phyloP scores from a whole-genome alignment of 192 early-diverging fungal species.

The Coemansia guatemalensis region DNA sequence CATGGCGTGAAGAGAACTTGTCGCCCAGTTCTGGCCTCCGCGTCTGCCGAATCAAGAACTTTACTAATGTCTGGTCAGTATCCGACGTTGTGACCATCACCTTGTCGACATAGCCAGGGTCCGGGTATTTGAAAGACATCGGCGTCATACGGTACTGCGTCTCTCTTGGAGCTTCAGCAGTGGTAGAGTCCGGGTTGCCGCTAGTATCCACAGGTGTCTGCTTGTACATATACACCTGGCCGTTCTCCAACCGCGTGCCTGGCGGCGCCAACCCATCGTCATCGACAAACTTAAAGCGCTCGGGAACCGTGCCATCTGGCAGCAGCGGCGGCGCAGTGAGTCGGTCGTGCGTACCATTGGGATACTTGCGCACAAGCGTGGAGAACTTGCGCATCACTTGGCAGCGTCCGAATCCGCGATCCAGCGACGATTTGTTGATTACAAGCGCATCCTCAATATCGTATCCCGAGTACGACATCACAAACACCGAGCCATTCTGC shows the following conservation, averaged over 20 bases:
- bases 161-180: constrained; percentile 55
- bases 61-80: constrained; percentile 88
- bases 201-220: constrained; percentile 74
- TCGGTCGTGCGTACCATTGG: constrained; percentile 85
- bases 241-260: constrained; percentile 73
- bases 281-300: constrained; percentile 73
- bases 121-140: constrained; percentile 86
- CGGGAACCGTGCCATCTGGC: constrained; percentile 53
- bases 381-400: constrained; percentile 90
- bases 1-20: constrained; percentile 97
- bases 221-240: constrained; percentile 80
- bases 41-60: constrained; percentile 87
- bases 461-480: constrained; percentile 97
- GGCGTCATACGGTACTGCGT: constrained; percentile 69
- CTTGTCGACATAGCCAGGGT: constrained; percentile 88
- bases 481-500: constrained; percentile 90
- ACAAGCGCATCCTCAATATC: constrained; percentile 99
- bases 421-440: constrained; percentile 88
- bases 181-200: constrained; percentile 56
- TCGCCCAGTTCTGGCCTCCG: constrained; percentile 95
- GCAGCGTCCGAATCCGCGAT: constrained; percentile 95
- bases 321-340: constrained; percentile 62
- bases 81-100: constrained; percentile 92
- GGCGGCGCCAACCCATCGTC: constrained; percentile 88
- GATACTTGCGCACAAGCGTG: constrained; percentile 82